Evolutionary conservation across 441 rosid species (phyloP), one percentile per base, ranked within the genome.

Genomic region (Erodium moschatum): DNA sequence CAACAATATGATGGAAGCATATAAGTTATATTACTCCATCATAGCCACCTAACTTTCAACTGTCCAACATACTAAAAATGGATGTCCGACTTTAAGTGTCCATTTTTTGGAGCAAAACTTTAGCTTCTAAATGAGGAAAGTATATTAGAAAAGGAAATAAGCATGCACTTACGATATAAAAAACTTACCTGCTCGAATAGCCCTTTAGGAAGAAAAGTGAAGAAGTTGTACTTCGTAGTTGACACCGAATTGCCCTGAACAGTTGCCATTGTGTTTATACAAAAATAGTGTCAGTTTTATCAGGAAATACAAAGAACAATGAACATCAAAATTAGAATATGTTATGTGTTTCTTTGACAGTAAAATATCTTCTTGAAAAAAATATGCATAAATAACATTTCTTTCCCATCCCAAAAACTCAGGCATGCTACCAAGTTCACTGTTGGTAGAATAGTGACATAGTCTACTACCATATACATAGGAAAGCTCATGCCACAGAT

Each of bases 141-240:
- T 46, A 13, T 61, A 10, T 12, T 60, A 60, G 64, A 60, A 20
- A 52, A 52, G n/a, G 50, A 58, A 19, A 33, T 33, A 33, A 44
- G 5, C 24, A 2, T 50, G n/a, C 18, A 19, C 11, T 12, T 24
- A 20, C 27, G 18, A 62, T 62, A 24, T 24, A 38, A 62, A 12
- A 62, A 62, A 62, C 18, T 77, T 84, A 92, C 98, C 92, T 92
- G 98, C 81, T 92, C 98, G 79, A 87, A 92, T 82, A 95, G 74
- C 73, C 99, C 99, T 80, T 95, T 95, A 2, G 99, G 98, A 9
- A 95, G 76, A 85, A 95, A 95, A 15, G 97, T 89, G 27, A 95
- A 69, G 84, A 95, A 83, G 81, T 89, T 95, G 84, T 95, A 95
- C 86, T 95, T 95, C 13, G 99, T 95, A 31, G 99, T 95, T 19